Evolutionary conservation across 2,329 filamentous ascomycete genomes (phyloP).

Genomic region (Fusarium oligoseptatum): DNA sequence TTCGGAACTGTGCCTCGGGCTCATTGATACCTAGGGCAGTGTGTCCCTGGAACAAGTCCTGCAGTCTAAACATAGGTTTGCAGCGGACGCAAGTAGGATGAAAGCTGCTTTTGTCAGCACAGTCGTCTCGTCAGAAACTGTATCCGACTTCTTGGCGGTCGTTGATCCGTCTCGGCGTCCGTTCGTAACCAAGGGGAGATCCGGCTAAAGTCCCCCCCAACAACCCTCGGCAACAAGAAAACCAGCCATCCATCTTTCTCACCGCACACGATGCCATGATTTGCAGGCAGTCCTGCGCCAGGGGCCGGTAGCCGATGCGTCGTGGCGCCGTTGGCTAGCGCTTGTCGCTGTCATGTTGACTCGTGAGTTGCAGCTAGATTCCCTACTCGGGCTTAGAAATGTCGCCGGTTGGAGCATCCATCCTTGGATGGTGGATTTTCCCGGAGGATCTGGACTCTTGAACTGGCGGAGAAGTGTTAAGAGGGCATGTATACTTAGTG

Average conservation of each 20-base stretch:
- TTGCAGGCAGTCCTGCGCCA: slow-evolving; percentile 7
- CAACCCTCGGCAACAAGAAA: slow-evolving; percentile 9
- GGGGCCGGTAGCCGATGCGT: slow-evolving; percentile 25
- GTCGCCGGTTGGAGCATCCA: slow-evolving; percentile 10
- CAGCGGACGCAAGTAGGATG: background rate
- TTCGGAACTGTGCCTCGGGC: slow-evolving; percentile 3
- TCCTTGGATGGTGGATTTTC: background rate
- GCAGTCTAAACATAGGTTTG: slow-evolving; percentile 2
- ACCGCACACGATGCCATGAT: slow-evolving; percentile 12
- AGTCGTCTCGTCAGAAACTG: slow-evolving; percentile 3
- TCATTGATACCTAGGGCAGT: background rate
- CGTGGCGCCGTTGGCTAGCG: slow-evolving; percentile 36
- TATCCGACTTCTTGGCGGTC: slow-evolving; percentile 33
- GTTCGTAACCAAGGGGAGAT: background rate
- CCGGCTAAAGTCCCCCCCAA: slow-evolving; percentile 30
- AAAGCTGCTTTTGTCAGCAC: slow-evolving; percentile 21
- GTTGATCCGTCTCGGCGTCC: slow-evolving; percentile 25
- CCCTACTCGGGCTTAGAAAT: slow-evolving; percentile 12
- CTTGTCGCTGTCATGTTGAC: slow-evolving; percentile 15
- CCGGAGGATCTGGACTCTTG: slow-evolving; percentile 19
- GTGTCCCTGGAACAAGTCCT: slow-evolving; percentile 20
- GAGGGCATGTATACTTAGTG: background rate
- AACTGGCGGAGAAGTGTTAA: slow-evolving; percentile 24
- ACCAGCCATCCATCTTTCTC: slow-evolving; percentile 10
- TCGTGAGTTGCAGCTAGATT: slow-evolving; percentile 8